Conservation (phyloP, 495 filamentous ascomycete species). For the Penicillium bovifimosum region DNA sequence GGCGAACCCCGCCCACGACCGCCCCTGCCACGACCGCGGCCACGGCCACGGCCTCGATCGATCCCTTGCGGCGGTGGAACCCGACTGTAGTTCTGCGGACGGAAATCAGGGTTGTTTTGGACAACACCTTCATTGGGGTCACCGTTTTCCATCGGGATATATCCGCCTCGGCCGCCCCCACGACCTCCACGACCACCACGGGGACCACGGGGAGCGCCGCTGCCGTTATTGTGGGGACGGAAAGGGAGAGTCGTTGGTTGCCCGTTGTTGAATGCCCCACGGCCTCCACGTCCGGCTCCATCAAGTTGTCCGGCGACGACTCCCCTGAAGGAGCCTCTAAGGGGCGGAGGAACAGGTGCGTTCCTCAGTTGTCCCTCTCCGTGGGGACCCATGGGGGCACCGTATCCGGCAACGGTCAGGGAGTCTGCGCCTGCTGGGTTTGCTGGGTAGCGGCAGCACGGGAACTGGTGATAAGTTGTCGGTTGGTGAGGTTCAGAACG, state of each 20-base stretch:
- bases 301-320: constrained; percentile 45
- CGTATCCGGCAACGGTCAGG: constrained; percentile 59
- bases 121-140: constrained; percentile 47
- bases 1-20: constrained; percentile 24
- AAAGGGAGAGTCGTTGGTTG: constrained; percentile 31
- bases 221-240: constrained; percentile 32
- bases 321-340: constrained; percentile 68
- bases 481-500: constrained; percentile 80
- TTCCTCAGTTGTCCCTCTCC: constrained; percentile 65
- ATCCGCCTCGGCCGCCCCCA: constrained; percentile 39
- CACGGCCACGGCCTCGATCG: constrained; percentile 53
- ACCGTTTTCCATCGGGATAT: constrained; percentile 46
- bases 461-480: constrained; percentile 71
- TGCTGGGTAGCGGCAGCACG: constrained; percentile 62
- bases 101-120: constrained; percentile 49
- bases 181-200: constrained; percentile 31
- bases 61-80: constrained; percentile 75
- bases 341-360: constrained; percentile 60
- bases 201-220: constrained; percentile 27
- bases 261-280: constrained; percentile 39
- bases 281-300: constrained; percentile 32
- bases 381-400: constrained; percentile 47
- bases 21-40: constrained; percentile 42
- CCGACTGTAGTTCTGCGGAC: constrained; percentile 57
- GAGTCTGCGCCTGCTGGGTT: constrained; percentile 41